Percentiles rank a stretch among this genome's conserved stretches.
Conservation (phyloP, 2,329 filamentous ascomycete species). For the Madurella fahalii region DNA sequence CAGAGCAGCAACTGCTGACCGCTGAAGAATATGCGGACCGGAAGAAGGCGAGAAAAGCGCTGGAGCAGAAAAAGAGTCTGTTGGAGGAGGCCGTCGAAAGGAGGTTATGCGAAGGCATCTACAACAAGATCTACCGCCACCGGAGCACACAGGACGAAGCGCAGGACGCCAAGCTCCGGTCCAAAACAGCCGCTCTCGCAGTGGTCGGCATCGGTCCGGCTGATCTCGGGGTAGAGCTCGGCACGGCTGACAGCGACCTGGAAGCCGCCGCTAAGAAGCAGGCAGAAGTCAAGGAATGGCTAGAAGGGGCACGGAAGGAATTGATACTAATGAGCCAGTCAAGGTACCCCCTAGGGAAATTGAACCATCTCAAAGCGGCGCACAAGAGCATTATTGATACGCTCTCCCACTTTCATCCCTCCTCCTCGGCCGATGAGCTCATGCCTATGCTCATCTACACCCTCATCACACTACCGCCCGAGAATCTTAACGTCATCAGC, state of each 20-base stretch:
- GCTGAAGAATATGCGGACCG: slow-evolving; percentile 75
- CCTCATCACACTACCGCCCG: slow-evolving; percentile 82
- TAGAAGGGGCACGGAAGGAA: slow-evolving; percentile 67
- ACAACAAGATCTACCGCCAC: slow-evolving; percentile 86
- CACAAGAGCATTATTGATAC: slow-evolving; percentile 96
- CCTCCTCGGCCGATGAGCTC: slow-evolving; percentile 94
- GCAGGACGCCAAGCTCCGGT: slow-evolving; percentile 88
- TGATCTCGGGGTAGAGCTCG: slow-evolving; percentile 77
- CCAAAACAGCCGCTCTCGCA: slow-evolving; percentile 83
- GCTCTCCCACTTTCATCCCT: slow-evolving; percentile 60
- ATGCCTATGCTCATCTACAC: slow-evolving; percentile 96
- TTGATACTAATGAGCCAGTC: slow-evolving; percentile 80
- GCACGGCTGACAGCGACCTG: slow-evolving; percentile 50
- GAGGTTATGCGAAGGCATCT: slow-evolving; percentile 78
- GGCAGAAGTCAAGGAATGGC: slow-evolving; percentile 66
- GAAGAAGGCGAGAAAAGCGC: slow-evolving; percentile 69
- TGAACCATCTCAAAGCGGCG: slow-evolving; percentile 80
- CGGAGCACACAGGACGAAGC: slow-evolving; percentile 90
- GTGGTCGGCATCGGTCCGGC: slow-evolving; percentile 87
- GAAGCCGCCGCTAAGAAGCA: slow-evolving; percentile 56
- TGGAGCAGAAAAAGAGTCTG: slow-evolving; percentile 72
- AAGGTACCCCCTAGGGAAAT: slow-evolving; percentile 83
- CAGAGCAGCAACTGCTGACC: slow-evolving; percentile 83
- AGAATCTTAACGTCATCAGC: slow-evolving; percentile 84
- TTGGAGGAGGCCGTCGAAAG: slow-evolving; percentile 91